Evolutionary conservation across 2,329 filamentous ascomycete genomes (phyloP).

Genomic region (Anthostomella pinea): DNA sequence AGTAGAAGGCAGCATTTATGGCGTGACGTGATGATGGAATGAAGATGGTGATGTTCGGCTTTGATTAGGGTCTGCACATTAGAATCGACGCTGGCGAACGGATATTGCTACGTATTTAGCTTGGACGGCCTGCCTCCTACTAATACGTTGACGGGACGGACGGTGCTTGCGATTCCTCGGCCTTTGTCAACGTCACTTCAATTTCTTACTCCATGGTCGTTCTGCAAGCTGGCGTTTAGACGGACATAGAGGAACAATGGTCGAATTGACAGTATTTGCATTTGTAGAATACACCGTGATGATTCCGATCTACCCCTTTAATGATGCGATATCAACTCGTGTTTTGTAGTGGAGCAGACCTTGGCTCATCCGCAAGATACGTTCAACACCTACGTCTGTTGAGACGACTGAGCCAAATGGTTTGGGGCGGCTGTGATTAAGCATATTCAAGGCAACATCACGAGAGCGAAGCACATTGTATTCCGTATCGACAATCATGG

Average conservation of each 20-base stretch:
- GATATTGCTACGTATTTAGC: slow-evolving; percentile 8
- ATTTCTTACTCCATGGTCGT: slow-evolving; percentile 19
- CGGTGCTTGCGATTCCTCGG: slow-evolving; percentile 4
- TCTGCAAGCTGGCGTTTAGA: slow-evolving; percentile 33
- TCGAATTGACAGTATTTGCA: slow-evolving; percentile 22
- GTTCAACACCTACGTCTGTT: too few species aligned
- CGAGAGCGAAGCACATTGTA: too few species aligned
- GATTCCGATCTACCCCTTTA: too few species aligned
- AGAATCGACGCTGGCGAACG: slow-evolving; percentile 14
- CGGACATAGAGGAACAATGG: slow-evolving; percentile 31
- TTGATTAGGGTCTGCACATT: slow-evolving; percentile 22
- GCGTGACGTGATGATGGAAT: slow-evolving; percentile 27
- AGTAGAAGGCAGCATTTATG: slow-evolving; percentile 28
- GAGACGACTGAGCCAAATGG: too few species aligned
- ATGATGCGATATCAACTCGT: too few species aligned
- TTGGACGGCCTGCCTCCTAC: neutral
- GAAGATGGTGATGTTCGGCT: slow-evolving; percentile 22
- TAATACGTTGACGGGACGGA: slow-evolving; percentile 9
- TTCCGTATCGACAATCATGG: too few species aligned
- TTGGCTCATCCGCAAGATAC: too few species aligned
- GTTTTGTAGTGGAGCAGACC: too few species aligned
- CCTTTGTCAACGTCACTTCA: slow-evolving; percentile 13
- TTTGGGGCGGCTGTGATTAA: too few species aligned
- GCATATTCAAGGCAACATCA: too few species aligned
- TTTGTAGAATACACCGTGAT: slow-evolving; percentile 23